phyloP scores from a whole-genome alignment of 768 basidiomycete genomes.

The Hericium rajendrae region DNA sequence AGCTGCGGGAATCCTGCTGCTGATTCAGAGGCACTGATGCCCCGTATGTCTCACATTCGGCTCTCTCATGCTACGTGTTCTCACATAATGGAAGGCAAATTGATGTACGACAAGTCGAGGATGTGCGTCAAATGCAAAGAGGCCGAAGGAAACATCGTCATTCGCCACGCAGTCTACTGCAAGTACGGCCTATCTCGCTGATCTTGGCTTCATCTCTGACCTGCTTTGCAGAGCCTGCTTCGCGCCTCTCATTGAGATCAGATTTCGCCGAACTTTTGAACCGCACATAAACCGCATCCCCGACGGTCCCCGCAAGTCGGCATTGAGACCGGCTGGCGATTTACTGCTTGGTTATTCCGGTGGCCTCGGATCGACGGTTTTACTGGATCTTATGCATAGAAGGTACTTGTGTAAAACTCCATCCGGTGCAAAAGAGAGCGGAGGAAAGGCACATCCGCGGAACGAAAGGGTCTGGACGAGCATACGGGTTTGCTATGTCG shows the following conservation, averaged over 20 bases:
- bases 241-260: conserved; percentile 45
- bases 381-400: conserved; percentile 57
- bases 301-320: conserved; percentile 45
- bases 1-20: conserved; percentile 53
- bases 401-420: conserved; percentile 38
- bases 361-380: conserved; percentile 63
- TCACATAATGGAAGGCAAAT: conserved; percentile 35
- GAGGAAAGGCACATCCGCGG: conserved; percentile 60
- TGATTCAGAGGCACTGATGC: conserved; percentile 35
- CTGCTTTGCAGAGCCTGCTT: conserved; percentile 48
- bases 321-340: conserved; percentile 58
- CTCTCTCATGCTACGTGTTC: conserved; percentile 50
- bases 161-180: conserved; percentile 80
- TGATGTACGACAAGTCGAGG: conserved; percentile 58
- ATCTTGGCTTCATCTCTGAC: not conserved
- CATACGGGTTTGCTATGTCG: conserved; percentile 60
- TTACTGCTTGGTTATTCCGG: conserved; percentile 67
- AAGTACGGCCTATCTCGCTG: conserved; percentile 36
- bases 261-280: conserved; percentile 58
- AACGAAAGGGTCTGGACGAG: conserved; percentile 53
- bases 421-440: conserved; percentile 24
- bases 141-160: conserved; percentile 54
- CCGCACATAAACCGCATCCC: conserved; percentile 50
- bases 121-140: conserved; percentile 69
- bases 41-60: too few relatives aligned